Percentiles rank a stretch among this genome's conserved stretches.
Evolutionary conservation across 768 basidiomycete species (phyloP).

Genomic region (Infundibulicybe gibba): DNA sequence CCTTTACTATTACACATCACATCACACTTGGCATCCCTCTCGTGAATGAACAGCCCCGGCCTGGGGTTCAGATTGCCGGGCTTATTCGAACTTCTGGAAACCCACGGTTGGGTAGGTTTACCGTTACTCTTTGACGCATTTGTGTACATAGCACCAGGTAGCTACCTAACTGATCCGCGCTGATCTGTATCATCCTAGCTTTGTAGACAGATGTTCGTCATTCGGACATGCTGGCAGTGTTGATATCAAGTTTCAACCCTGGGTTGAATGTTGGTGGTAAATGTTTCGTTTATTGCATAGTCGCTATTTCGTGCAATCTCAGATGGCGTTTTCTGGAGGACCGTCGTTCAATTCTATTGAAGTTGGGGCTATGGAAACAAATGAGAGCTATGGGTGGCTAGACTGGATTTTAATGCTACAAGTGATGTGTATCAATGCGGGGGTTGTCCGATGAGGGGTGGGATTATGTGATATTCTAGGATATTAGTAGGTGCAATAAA

Average conservation of each 20-base stretch:
- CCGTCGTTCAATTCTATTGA: neutral
- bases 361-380: neutral
- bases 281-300: too few species aligned
- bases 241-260: too few species aligned
- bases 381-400: neutral
- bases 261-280: too few species aligned
- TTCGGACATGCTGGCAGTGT: too few species aligned
- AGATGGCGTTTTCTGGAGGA: too few species aligned
- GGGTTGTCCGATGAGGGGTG: too few species aligned
- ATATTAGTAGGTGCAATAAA: slow-evolving; percentile 1
- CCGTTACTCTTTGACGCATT: slow-evolving; percentile 8
- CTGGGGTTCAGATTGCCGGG: slow-evolving; percentile 17
- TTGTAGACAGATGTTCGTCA: too few species aligned
- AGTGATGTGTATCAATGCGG: slow-evolving; percentile 1
- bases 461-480: neutral
- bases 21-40: slow-evolving; percentile 9
- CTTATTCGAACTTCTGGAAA: slow-evolving; percentile 22
- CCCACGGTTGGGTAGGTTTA: slow-evolving; percentile 9
- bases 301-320: too few species aligned
- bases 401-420: neutral
- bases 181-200: too few species aligned
- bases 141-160: too few species aligned
- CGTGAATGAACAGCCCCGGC: neutral
- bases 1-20: slow-evolving; percentile 11
- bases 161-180: too few species aligned